Evolutionary conservation across 176 grass and related monocot species (phyloP).

Genomic region (Stipa capillata): DNA sequence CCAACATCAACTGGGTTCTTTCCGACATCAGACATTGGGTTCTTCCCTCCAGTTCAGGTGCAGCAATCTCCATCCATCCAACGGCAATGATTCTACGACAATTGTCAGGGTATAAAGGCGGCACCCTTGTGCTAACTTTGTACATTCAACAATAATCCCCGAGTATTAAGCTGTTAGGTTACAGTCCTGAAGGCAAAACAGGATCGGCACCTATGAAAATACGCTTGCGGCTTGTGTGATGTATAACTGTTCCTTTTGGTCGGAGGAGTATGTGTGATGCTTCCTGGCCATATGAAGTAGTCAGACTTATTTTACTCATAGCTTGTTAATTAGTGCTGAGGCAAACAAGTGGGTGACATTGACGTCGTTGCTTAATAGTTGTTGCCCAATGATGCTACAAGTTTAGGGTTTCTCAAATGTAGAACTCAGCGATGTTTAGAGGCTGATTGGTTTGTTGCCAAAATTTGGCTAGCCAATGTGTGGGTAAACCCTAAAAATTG

Average conservation of each 20-base stretch:
- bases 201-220: slow-evolving; percentile 30
- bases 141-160: slow-evolving; percentile 44
- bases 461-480: too few species aligned
- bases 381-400: not conserved
- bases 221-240: slow-evolving; percentile 22
- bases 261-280: not conserved
- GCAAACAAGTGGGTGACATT: slow-evolving; percentile 2
- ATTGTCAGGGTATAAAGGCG: slow-evolving; percentile 11
- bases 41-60: slow-evolving; percentile 61
- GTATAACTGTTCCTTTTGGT: slow-evolving; percentile 39
- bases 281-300: slow-evolving; percentile 26
- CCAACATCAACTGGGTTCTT: slow-evolving; percentile 53
- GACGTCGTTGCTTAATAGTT: not conserved
- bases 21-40: slow-evolving; percentile 48
- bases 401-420: not conserved
- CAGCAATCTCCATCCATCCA: slow-evolving; percentile 67
- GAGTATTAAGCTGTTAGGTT: not conserved
- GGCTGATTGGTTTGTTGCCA: too few species aligned
- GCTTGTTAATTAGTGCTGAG: slow-evolving; percentile 11
- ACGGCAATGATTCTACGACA: slow-evolving; percentile 41
- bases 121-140: slow-evolving; percentile 46
- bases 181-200: slow-evolving; percentile 19
- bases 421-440: not conserved
- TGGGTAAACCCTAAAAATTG: too few species aligned
- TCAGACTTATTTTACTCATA: slow-evolving; percentile 5